Base-by-base conservation (phyloP, 345 rosid genomes). In the Arabis alpina region DNA sequence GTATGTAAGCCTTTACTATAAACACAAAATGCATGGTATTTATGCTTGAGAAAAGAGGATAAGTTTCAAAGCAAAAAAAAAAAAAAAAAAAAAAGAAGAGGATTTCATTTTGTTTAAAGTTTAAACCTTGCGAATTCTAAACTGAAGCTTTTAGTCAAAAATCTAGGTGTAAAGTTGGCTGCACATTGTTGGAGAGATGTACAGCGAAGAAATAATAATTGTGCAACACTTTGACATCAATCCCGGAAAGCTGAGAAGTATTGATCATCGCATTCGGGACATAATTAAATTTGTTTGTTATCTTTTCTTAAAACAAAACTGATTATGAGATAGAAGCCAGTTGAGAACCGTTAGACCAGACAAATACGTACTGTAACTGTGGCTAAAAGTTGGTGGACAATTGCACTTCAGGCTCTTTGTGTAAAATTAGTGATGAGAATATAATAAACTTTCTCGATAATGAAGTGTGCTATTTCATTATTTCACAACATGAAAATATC, bases 261-360 rank as follows among this genome's bases (percentile, higher is more conserved):
- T n/a, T n/a, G n/a, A 19, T 19, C 23, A 19, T 19, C 23, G 23
- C 23, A 19, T 19, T 19, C 23, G 23, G 23, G 23, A 0, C 23
- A 19, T 19, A 19, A 19, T 19, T 19, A 19, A 19, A 19, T 19
- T 19, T 19, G 23, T 19, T 19, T 19, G 23, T 15, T 24, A 32
- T 15, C 13, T 47, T 48, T 48, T 24, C 25, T 50, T 3, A 41
- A 37, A 23, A 2, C 9, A 37, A 49, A 64, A 49, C n/a, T 13
- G 30, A 25, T 9, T 14, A 51, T 25, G 2, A 37, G 52, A n/a
- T 5, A 64, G 5, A 39, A 39, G n/a, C 41, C 19, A 40, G 41
- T 41, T 41, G 61, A 41, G 15, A 55, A 67, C 47, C 53, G 71
- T 55, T 45, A 55, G 54, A 44, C 19, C 54, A 67, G 64, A 68